Evolutionary conservation across 352 stramenopile species (phyloP), one percentile per base, ranked within the genome.

Genomic region (Pythium pectinolyticum): DNA sequence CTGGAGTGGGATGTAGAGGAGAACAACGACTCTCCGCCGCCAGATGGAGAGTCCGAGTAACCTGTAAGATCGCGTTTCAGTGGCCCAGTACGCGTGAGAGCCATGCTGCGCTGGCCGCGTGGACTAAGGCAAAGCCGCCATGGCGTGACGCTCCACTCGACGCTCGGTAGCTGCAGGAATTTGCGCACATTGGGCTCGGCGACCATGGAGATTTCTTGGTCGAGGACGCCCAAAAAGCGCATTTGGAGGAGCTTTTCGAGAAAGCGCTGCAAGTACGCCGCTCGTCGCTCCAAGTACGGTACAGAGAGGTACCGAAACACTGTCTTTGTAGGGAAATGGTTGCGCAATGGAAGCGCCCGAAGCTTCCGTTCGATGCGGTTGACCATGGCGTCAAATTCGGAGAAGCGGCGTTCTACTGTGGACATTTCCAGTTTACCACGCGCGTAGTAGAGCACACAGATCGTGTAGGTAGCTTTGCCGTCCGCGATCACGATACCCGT

Each of bases 91-190:
- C n/a, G n/a, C 10, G 8, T 25, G 17, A 5, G 47, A 28, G 28
- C 19, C 14, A 8, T 17, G 28, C 32, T 8, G 3, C 47, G 47
- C 30, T 19, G 47, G 5, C 12, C 5, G 5, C 47, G 32, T 2
- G 53, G 28, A n/a, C 19, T 52, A 10, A 14, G 27, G 9, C 24
- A 10, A 3, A 52, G 70, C 19, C 48, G 73, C 74, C 77, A 77
- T 14, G 81, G 74, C 3, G 88, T 76, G 25, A 92, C 66, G 28
- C 74, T 88, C 85, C 85, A 94, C 40, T 90, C 69, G 15, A 94
- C 81, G 48, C 57, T 63, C 39, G 80, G 85, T 5, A 94, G 74
- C n/a, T 81, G 55, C 2, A 94, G 62, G 46, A 94, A 94, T 5
- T 69, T 37, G 1, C 85, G 82, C 15, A 92, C 68, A 30, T 82